These are phyloP conservation scores for Diplodia sapinea DNA, from an alignment of 2,329 filamentous ascomycete species.

Conservation along the genomic window DNA sequence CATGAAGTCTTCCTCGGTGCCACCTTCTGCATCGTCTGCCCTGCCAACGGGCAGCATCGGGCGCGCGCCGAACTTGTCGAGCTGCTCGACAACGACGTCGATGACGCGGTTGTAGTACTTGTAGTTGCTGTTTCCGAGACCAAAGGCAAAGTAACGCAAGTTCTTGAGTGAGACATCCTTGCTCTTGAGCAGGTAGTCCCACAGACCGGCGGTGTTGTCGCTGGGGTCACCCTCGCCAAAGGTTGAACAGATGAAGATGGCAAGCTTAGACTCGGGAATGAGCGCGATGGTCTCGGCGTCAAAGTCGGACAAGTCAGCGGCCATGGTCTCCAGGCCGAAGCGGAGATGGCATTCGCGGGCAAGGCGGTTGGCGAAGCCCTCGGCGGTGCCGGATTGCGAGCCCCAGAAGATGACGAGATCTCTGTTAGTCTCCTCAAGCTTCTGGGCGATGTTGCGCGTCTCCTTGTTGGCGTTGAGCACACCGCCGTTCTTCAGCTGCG, in stretches of 20 bases:
- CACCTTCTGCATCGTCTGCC: constrained; percentile 51
- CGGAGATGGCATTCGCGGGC: constrained; percentile 49
- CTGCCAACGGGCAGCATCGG: constrained; percentile 43
- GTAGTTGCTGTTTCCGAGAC: constrained; percentile 56
- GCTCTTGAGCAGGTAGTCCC: constrained; percentile 45
- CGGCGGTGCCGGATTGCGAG: constrained; percentile 57
- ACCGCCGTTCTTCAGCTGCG: constrained; percentile 50
- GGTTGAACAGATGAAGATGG: constrained; percentile 47
- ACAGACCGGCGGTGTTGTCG: constrained; percentile 46
- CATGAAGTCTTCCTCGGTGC: constrained; percentile 53
- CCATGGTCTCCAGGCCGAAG: constrained; percentile 50
- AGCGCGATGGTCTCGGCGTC: constrained; percentile 50
- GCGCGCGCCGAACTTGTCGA: constrained; percentile 45
- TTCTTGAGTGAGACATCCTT: constrained; percentile 35
- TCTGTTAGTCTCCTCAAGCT: constrained; percentile 47
- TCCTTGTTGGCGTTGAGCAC: constrained; percentile 39
- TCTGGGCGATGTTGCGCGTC: constrained; percentile 56
- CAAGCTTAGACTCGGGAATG: constrained; percentile 40
- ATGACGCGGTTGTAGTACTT: constrained; percentile 54
- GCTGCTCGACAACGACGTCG: constrained; percentile 43
- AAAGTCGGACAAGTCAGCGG: constrained; percentile 56
- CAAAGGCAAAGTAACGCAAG: constrained; percentile 51
- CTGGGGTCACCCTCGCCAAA: constrained; percentile 50
- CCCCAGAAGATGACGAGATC: constrained; percentile 55
- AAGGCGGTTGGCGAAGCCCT: constrained; percentile 51